A percentile compares a stretch with the other conserved stretches of the same genome.
phyloP scores from a whole-genome alignment of 306 rosid species.

The Vigna hirtella region DNA sequence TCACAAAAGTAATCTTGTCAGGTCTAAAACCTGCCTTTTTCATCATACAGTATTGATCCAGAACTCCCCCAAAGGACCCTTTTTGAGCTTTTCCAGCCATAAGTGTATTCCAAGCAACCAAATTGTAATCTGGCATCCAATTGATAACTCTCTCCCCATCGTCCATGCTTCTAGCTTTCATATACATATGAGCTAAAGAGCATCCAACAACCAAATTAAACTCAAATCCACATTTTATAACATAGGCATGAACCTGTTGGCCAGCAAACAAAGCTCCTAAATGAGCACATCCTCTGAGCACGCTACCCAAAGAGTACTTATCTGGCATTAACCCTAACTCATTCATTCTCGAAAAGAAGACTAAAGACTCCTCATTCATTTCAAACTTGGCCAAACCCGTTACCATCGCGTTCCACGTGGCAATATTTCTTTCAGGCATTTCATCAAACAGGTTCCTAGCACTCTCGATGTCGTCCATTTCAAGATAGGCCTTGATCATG shows the following conservation, averaged over 20 bases:
- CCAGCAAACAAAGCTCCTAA: constrained; percentile 63
- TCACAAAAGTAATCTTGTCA: constrained; percentile 79
- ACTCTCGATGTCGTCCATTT: constrained; percentile 56
- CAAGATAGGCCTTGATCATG: constrained; percentile 69
- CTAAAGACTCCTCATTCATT: constrained; percentile 64
- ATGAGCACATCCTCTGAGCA: constrained; percentile 89
- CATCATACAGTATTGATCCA: constrained; percentile 76
- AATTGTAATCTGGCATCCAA: constrained; percentile 69
- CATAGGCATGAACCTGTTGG: constrained; percentile 75
- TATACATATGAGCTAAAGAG: constrained; percentile 93
- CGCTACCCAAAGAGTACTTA: constrained; percentile 80
- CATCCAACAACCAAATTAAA: constrained; percentile 76
- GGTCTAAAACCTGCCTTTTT: constrained; percentile 75
- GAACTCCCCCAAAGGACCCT: constrained; percentile 63
- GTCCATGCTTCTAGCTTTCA: constrained; percentile 75
- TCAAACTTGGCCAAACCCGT: constrained; percentile 72
- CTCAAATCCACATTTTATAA: constrained; percentile 77
- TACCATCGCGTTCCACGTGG: constrained; percentile 90
- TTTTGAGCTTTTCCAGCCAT: constrained; percentile 89
- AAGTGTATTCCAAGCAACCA: constrained; percentile 96
- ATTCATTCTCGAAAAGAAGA: constrained; percentile 67
- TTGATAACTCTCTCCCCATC: constrained; percentile 75
- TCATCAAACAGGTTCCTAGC: constrained; percentile 75
- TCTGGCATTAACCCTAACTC: constrained; percentile 73
- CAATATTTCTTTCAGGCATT: constrained; percentile 83